Conservation (phyloP, 1,284 basidiomycete species). For the Peniophora sp. region DNA sequence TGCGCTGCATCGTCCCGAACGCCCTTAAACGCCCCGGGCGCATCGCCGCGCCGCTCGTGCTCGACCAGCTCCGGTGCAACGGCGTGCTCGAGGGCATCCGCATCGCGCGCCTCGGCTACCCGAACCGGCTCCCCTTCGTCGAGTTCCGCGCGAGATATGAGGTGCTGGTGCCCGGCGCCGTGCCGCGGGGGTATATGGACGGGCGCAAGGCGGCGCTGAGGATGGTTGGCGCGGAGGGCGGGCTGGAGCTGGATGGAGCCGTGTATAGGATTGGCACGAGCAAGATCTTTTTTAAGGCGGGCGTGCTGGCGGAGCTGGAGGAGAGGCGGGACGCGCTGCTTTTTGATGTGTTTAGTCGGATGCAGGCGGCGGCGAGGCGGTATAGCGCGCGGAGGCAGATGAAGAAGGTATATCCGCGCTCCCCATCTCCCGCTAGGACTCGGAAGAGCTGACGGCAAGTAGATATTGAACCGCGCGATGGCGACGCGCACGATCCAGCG, state of each 20-base stretch:
- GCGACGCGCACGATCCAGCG: constrained; percentile 91
- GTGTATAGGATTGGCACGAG: constrained; percentile 92
- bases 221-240: constrained; percentile 91
- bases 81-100: constrained; percentile 99
- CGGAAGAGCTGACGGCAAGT: too few relatives aligned
- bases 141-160: constrained; percentile 98
- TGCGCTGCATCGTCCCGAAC: constrained; percentile 98
- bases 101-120: constrained; percentile 95
- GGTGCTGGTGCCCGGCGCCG: constrained; percentile 87
- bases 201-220: constrained; percentile 88
- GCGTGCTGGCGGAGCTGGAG: constrained; percentile 96
- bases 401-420: constrained; percentile 50
- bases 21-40: constrained; percentile 86
- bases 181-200: constrained; percentile 94
- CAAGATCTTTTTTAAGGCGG: constrained; percentile 99
- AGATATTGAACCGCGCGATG: constrained; percentile 81
- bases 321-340: constrained; percentile 85
- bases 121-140: constrained; percentile 92
- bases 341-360: constrained; percentile 82
- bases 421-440: too few relatives aligned
- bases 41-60: constrained; percentile 89
- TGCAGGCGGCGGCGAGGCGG: constrained; percentile 84
- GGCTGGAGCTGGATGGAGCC: constrained; percentile 79
- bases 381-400: constrained; percentile 86
- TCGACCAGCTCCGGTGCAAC: constrained; percentile 96